Percentiles rank a stretch among this genome's conserved stretches.
Conservation (phyloP, 352 stramenopile species). For the Globisporangium megalacanthum region DNA sequence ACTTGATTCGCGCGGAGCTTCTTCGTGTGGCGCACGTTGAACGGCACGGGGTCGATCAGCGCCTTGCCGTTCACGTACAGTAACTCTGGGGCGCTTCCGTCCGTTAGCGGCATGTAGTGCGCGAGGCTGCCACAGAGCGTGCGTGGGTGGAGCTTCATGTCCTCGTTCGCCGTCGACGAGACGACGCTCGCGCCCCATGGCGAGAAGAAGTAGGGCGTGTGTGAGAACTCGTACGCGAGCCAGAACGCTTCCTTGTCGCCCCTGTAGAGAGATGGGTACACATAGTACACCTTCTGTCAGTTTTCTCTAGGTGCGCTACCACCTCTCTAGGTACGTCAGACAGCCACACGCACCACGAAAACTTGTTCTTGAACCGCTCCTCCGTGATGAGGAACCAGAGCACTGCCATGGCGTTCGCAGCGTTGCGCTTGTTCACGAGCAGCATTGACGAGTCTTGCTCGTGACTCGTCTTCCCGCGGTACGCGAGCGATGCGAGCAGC, state of each 20-base stretch:
- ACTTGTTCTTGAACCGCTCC: conserved; percentile 31
- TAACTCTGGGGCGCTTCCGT: conserved; percentile 25
- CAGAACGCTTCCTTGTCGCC: conserved; percentile 69
- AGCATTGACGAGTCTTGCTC: conserved; percentile 69
- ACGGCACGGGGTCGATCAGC: conserved; percentile 39
- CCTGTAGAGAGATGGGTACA: not conserved
- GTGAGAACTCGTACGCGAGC: conserved; percentile 48
- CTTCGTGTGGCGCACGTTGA: conserved; percentile 23
- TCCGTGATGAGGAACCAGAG: conserved; percentile 38
- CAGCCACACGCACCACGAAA: conserved; percentile 34
- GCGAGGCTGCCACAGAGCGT: conserved; percentile 53
- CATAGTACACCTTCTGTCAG: too few relatives aligned
- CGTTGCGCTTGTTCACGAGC: conserved; percentile 31
- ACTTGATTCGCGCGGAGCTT: conserved; percentile 23
- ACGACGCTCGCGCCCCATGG: conserved; percentile 44
- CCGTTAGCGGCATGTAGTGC: conserved; percentile 38
- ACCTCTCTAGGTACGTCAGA: not conserved
- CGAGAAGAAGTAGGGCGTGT: conserved; percentile 49
- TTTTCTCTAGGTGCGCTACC: too few relatives aligned
- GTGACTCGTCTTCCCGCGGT: conserved; percentile 35
- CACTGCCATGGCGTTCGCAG: conserved; percentile 32
- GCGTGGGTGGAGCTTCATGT: conserved; percentile 38
- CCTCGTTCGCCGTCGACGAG: conserved; percentile 35
- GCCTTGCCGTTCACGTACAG: conserved; percentile 55
- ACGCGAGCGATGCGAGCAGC: conserved; percentile 36